A percentile compares a stretch with the other conserved stretches of the same genome.
Conservation (phyloP, 768 basidiomycete species). For the Naematelia aurantialba region DNA sequence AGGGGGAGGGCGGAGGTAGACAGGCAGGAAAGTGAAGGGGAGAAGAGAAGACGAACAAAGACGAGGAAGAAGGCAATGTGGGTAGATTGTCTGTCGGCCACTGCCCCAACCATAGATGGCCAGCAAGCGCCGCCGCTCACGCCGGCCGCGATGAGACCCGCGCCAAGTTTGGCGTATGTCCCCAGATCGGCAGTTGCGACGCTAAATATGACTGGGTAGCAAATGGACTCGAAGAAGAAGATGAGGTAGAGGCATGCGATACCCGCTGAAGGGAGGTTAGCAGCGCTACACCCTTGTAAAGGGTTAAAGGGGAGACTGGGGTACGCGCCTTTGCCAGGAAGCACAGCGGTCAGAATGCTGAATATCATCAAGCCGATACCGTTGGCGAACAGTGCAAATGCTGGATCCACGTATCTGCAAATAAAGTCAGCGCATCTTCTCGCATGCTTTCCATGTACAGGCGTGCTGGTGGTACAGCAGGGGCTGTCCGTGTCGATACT, state of each 20-base stretch:
- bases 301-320: not conserved
- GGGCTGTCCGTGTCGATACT: not conserved
- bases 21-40: no score
- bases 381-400: constrained; percentile 24
- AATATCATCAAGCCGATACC: constrained; percentile 33
- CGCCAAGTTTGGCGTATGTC: constrained; percentile 20
- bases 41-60: no score
- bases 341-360: constrained; percentile 29
- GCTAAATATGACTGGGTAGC: constrained; percentile 26
- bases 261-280: constrained; percentile 1
- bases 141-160: constrained; percentile 20
- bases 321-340: constrained; percentile 22
- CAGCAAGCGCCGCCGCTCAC: constrained; percentile 24
- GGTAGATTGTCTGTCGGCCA: constrained; percentile 12
- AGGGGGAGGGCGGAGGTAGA: no score
- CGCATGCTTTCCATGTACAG: no score
- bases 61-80: constrained; percentile 21
- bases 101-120: constrained; percentile 17
- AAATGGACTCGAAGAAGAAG: constrained; percentile 36
- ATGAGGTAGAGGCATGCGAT: constrained; percentile 39
- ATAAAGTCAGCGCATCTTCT: no score
- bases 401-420: constrained; percentile 13
- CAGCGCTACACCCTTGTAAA: no score
- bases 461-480: not conserved
- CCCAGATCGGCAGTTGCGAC: constrained; percentile 27